These are phyloP conservation scores for Camelina neglecta DNA, from an alignment of 345 rosid genomes.

Conservation along the genomic window DNA sequence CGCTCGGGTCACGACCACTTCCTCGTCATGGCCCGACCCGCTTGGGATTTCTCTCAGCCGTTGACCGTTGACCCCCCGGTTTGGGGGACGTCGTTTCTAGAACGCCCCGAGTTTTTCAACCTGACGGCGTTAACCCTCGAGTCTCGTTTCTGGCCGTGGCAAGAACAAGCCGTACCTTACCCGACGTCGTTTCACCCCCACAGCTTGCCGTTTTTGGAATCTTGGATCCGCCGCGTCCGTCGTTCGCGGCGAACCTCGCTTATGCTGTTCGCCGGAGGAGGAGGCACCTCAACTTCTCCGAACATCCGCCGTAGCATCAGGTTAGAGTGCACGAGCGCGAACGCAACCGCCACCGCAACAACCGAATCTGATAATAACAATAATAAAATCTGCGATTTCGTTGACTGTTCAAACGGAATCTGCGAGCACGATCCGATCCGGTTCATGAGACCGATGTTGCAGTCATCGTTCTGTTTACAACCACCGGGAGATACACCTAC, in stretches of 20 bases:
- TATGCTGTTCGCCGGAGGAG: slow-evolving; percentile 89
- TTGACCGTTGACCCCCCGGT: slow-evolving; percentile 69
- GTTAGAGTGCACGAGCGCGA: slow-evolving; percentile 61
- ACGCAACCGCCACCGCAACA: background rate
- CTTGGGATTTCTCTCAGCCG: slow-evolving; percentile 94
- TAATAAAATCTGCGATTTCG: slow-evolving; percentile 61
- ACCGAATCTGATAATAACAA: too few species aligned
- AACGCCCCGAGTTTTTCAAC: slow-evolving; percentile 75
- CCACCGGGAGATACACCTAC: slow-evolving; percentile 96
- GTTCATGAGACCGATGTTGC: slow-evolving; percentile 81
- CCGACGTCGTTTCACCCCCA: slow-evolving; percentile 94
- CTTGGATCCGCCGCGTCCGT: slow-evolving; percentile 72
- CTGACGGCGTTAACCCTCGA: slow-evolving; percentile 75
- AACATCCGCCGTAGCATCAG: slow-evolving; percentile 88
- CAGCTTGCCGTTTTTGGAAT: slow-evolving; percentile 57
- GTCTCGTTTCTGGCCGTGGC: slow-evolving; percentile 84
- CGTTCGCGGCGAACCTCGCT: slow-evolving; percentile 58
- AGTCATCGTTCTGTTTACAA: slow-evolving; percentile 78
- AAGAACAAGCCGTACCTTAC: slow-evolving; percentile 89
- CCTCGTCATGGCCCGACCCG: slow-evolving; percentile 87
- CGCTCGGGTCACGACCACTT: slow-evolving; percentile 77
- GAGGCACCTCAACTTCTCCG: slow-evolving; percentile 63
- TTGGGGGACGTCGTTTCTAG: slow-evolving; percentile 95
- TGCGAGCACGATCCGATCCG: slow-evolving; percentile 91
- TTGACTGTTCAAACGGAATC: slow-evolving; percentile 86